Evolutionary conservation across 2,329 filamentous ascomycete species (phyloP).

Genomic region (Pyrenophora tritici-repentis): DNA sequence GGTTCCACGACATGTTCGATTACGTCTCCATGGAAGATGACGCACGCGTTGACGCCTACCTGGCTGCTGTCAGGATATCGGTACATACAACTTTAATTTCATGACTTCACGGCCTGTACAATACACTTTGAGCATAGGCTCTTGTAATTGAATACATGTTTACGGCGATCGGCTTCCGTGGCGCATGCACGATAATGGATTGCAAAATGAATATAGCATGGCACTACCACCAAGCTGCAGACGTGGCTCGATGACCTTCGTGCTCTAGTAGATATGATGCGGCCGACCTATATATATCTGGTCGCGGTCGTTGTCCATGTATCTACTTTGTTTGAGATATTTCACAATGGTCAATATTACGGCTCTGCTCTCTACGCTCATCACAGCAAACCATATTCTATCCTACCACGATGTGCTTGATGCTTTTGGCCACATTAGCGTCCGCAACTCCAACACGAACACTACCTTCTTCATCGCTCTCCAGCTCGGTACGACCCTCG

Average conservation of each 20-base stretch:
- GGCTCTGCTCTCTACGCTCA: constrained; percentile 39
- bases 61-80: neutral
- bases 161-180: neutral
- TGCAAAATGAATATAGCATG: neutral
- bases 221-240: neutral
- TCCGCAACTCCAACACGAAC: constrained; percentile 53
- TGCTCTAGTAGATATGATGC: constrained; percentile 9
- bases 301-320: too few species aligned
- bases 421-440: constrained; percentile 58
- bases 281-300: too few species aligned
- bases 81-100: neutral
- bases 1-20: constrained; percentile 5
- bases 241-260: constrained; percentile 1
- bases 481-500: constrained; percentile 16
- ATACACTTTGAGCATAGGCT: neutral
- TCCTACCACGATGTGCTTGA: constrained; percentile 57
- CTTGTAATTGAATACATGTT: neutral
- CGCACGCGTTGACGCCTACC: neutral
- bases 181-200: neutral
- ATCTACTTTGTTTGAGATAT: too few species aligned
- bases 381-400: constrained; percentile 56
- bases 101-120: neutral
- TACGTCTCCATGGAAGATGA: neutral
- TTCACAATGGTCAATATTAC: constrained; percentile 27
- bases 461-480: constrained; percentile 50